A percentile compares a stretch with the other conserved stretches of the same genome.
Evolutionary conservation across 176 grass and related monocot genomes (phyloP).

Genomic region (Chloris gayana): DNA sequence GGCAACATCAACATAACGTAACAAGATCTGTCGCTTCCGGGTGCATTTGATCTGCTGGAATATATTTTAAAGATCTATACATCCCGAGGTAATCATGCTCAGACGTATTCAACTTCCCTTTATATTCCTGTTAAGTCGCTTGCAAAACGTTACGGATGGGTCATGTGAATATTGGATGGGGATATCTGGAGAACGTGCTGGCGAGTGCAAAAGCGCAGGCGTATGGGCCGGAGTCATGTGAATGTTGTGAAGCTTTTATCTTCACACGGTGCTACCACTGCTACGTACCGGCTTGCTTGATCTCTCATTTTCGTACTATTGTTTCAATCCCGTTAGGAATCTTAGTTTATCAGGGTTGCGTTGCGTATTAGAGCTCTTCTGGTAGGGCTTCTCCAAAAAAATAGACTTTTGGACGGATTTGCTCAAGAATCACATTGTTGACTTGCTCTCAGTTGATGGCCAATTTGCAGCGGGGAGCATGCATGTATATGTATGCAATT

Average conservation of each 20-base stretch:
- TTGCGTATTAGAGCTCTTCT: too few relatives aligned
- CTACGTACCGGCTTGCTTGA: not conserved
- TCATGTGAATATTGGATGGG: not conserved
- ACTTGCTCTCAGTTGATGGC: too few relatives aligned
- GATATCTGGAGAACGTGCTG: not conserved
- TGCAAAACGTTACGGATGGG: not conserved
- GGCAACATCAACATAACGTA: not conserved
- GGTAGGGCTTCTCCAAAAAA: too few relatives aligned
- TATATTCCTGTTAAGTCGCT: not conserved
- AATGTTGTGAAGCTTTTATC: not conserved
- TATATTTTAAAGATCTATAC: not conserved
- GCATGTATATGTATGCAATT: too few relatives aligned
- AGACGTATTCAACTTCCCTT: not conserved
- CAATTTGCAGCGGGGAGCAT: too few relatives aligned
- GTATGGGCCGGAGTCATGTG: conserved; percentile 12
- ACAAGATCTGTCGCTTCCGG: not conserved
- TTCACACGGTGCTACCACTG: not conserved
- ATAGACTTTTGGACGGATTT: too few relatives aligned
- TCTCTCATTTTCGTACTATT: not conserved
- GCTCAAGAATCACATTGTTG: too few relatives aligned
- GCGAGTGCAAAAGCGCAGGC: conserved; percentile 3
- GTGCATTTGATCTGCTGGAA: not conserved
- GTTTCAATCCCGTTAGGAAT: not conserved
- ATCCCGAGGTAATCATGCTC: not conserved
- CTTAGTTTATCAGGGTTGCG: not conserved